A percentile compares a stretch with the other conserved stretches of the same genome.
phyloP scores from a whole-genome alignment of 2,329 filamentous ascomycete genomes.

The Rhynchosporium agropyri region DNA sequence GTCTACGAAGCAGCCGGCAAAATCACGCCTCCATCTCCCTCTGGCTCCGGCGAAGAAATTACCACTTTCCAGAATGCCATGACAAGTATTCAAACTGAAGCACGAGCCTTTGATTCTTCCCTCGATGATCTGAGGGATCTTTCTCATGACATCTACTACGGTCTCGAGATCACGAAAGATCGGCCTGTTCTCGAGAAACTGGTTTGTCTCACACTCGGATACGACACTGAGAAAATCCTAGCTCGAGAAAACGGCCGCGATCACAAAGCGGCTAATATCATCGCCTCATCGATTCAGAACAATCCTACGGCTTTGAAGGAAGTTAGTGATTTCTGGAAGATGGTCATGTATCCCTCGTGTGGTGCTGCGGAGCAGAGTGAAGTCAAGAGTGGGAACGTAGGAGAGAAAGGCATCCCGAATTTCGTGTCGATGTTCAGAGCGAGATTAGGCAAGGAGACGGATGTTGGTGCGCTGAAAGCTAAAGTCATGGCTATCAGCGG shows the following conservation, averaged over 20 bases:
- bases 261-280: conserved; percentile 55
- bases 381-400: conserved; percentile 2
- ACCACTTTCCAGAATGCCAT: conserved; percentile 52
- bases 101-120: conserved; percentile 36
- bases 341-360: conserved; percentile 38
- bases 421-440: conserved; percentile 37
- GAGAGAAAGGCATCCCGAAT: conserved; percentile 14
- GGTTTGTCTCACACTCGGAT: conserved; percentile 54
- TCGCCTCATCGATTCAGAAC: conserved; percentile 64
- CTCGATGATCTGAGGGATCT: conserved; percentile 63
- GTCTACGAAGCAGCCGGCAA: conserved; percentile 59
- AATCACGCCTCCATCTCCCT: conserved; percentile 56
- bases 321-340: conserved; percentile 52
- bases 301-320: conserved; percentile 62
- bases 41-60: conserved; percentile 45
- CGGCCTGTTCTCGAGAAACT: conserved; percentile 55
- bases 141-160: conserved; percentile 71
- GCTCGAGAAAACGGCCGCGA: conserved; percentile 33
- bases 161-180: conserved; percentile 62
- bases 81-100: conserved; percentile 51
- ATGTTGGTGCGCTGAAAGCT: conserved; percentile 40
- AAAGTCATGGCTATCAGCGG: conserved; percentile 56
- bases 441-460: conserved; percentile 33
- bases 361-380: conserved; percentile 12
- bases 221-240: conserved; percentile 31